Base-by-base conservation (phyloP, 2,329 filamentous ascomycete genomes). In the Scedosporium apiospermum region DNA sequence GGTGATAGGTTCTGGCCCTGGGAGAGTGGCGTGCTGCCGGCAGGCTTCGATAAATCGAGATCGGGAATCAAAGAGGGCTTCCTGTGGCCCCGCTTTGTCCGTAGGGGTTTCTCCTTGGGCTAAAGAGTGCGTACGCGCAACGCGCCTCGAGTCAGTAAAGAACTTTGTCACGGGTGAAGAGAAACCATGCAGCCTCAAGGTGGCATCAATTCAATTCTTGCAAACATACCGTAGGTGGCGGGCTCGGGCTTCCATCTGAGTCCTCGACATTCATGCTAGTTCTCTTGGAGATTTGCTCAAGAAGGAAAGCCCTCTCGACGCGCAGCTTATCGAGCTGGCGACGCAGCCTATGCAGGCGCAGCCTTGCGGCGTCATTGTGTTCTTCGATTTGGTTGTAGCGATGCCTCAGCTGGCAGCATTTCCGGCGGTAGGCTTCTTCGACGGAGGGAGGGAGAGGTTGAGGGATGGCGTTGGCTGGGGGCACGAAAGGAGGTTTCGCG, bases 341-440 rank as follows among this genome's bases (percentile, higher is more conserved):
- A 74, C 90, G 88, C 65, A 96, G 85, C 58, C 93, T 88, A 49
- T 84, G 80, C 66, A 96, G 89, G 60, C 91, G 89, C 61, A 91
- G 79, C 62, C 91, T 86, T 57, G 91, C 88, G 63, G 89, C 84
- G 69, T 96, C 92, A 74, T 97, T 97, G 71, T 91, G 88, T 64
- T 91, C 87, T 73, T 98, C 93, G 69, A 98, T 91, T 73, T 97
- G 93, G 73, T 88, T 89, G 66, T 95, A 90, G 65, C 95, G 89
- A 69, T 91, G 89, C 77, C 96, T 96, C 23, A 99, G 84, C 69
- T 96, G 90, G 72, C 97, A 91, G 75, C 93, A 98, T 85, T 99
- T 98, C 67, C 91, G 86, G 70, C 95, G 92, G 77, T 98, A 99
- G 60, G 93, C 93, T 73, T 93, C 89, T 76, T 99, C 93, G 66